Conservation (phyloP, 1,139 yeast species). For the Kodamaea alishanica region DNA sequence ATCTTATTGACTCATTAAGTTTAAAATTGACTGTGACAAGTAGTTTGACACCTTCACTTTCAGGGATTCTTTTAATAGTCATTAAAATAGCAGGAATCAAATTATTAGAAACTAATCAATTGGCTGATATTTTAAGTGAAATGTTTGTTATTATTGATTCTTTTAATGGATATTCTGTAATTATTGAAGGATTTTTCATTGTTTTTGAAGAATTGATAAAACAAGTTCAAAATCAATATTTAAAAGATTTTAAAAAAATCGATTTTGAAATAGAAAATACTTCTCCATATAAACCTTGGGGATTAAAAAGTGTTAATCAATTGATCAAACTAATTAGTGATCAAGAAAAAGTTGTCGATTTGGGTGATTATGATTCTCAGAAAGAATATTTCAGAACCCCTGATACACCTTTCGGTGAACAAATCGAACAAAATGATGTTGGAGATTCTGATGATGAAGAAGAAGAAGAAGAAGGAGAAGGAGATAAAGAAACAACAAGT, state of each 20-base stretch:
- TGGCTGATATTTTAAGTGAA: slow-evolving; percentile 69
- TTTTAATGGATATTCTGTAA: slow-evolving; percentile 72
- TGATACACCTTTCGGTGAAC: slow-evolving; percentile 35
- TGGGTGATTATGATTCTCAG: slow-evolving; percentile 27
- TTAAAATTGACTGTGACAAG: slow-evolving; percentile 62
- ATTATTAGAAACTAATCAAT: slow-evolving; percentile 50
- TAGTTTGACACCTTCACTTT: slow-evolving; percentile 64
- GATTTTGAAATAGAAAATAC: slow-evolving; percentile 17
- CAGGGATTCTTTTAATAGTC: slow-evolving; percentile 65
- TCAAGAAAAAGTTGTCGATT: slow-evolving; percentile 34
- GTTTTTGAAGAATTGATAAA: slow-evolving; percentile 64
- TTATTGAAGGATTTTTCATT: slow-evolving; percentile 71
- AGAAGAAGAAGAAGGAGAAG: slow-evolving; percentile 17
- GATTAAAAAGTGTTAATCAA: slow-evolving; percentile 39
- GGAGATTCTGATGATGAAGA: slow-evolving; percentile 36
- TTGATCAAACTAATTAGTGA: slow-evolving; percentile 40
- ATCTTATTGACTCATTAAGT: slow-evolving; percentile 73
- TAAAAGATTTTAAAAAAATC: slow-evolving; percentile 13
- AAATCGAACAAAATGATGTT: slow-evolving; percentile 36
- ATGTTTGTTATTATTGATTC: slow-evolving; percentile 75
- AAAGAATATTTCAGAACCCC: slow-evolving; percentile 36
- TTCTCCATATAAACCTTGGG: slow-evolving; percentile 52
- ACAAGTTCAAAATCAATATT: slow-evolving; percentile 46
- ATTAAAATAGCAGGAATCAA: slow-evolving; percentile 66
- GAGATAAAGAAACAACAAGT: slow-evolving; percentile 14